Percentiles rank a stretch among this genome's conserved stretches.
These are phyloP conservation scores for Triticum timopheevii DNA, from an alignment of 176 grass and related monocot species.

Conservation along the genomic window DNA sequence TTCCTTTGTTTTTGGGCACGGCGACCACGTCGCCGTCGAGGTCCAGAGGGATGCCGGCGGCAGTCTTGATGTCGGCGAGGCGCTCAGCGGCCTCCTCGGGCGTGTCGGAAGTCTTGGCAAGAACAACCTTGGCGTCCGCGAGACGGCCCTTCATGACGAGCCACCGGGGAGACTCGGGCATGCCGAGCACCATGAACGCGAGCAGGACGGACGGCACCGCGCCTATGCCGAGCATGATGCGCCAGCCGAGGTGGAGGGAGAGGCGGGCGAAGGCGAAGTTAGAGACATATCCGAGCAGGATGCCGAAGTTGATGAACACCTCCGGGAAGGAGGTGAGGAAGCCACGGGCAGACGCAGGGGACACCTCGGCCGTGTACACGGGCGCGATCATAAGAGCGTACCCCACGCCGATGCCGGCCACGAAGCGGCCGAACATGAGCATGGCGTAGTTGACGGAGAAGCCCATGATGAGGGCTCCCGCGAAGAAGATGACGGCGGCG, in stretches of 20 bases:
- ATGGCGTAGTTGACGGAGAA: conserved; percentile 63
- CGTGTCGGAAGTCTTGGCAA: conserved; percentile 61
- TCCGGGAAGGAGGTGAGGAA: conserved; percentile 86
- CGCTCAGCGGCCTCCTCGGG: conserved; percentile 59
- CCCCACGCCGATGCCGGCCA: conserved; percentile 72
- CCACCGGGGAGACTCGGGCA: conserved; percentile 87
- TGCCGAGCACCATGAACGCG: conserved; percentile 54
- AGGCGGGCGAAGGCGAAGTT: conserved; percentile 67
- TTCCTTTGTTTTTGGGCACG: conserved; percentile 29
- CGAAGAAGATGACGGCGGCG: conserved; percentile 77
- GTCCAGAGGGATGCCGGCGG: conserved; percentile 58
- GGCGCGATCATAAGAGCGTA: conserved; percentile 90
- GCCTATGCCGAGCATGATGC: conserved; percentile 78
- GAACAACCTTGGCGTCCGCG: conserved; percentile 58
- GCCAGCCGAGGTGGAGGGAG: conserved; percentile 43
- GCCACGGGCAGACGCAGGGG: conserved; percentile 64
- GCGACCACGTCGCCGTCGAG: conserved; percentile 63
- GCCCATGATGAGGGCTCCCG: conserved; percentile 72
- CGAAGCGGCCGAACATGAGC: conserved; percentile 83
- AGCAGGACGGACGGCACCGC: conserved; percentile 68
- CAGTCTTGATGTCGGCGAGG: conserved; percentile 63
- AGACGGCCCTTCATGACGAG: conserved; percentile 78
- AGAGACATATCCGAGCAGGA: conserved; percentile 81
- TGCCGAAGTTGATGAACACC: conserved; percentile 90
- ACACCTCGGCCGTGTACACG: conserved; percentile 79